Percentiles rank a stretch among this genome's conserved stretches.
Evolutionary conservation across 2,329 filamentous ascomycete genomes (phyloP).

Genomic region (Elsinoe ampelina): DNA sequence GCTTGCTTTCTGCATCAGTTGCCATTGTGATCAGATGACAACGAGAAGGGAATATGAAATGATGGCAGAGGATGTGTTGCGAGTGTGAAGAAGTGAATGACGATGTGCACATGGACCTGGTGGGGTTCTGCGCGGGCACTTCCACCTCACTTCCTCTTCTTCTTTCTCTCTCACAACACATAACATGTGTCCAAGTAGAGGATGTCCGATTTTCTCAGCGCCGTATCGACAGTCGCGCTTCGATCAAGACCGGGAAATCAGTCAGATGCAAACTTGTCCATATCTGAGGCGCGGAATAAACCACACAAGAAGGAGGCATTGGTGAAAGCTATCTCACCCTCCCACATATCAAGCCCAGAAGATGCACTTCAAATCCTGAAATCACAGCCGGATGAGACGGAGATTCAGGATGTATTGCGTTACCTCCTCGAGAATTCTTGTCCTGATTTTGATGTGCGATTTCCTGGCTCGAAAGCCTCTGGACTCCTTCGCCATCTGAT

Average conservation of each 20-base stretch:
- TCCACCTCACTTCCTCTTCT: background rate
- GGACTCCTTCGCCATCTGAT: conserved; percentile 69
- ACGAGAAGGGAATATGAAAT: background rate
- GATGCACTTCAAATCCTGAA: conserved; percentile 30
- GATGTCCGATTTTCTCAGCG: conserved; percentile 43
- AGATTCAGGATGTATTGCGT: conserved; percentile 25
- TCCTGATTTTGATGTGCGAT: conserved; percentile 46
- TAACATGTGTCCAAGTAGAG: conserved; percentile 20
- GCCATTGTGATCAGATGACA: background rate
- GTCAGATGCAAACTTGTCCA: background rate
- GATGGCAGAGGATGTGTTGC: background rate
- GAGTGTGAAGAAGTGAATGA: background rate
- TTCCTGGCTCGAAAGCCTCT: conserved; percentile 58
- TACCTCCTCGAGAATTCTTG: conserved; percentile 21
- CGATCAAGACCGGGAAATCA: conserved; percentile 13
- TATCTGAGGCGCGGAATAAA: background rate
- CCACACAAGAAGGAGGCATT: background rate
- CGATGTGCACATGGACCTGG: background rate
- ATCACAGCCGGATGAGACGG: conserved; percentile 30
- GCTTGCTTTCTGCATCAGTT: background rate
- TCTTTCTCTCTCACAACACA: background rate
- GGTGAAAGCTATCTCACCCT: background rate
- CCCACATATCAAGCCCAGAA: conserved; percentile 11
- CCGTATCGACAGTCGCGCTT: conserved; percentile 34
- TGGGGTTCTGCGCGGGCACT: background rate